phyloP scores from a whole-genome alignment of 139 green algal genomes.

The Nannochloris sp. region DNA sequence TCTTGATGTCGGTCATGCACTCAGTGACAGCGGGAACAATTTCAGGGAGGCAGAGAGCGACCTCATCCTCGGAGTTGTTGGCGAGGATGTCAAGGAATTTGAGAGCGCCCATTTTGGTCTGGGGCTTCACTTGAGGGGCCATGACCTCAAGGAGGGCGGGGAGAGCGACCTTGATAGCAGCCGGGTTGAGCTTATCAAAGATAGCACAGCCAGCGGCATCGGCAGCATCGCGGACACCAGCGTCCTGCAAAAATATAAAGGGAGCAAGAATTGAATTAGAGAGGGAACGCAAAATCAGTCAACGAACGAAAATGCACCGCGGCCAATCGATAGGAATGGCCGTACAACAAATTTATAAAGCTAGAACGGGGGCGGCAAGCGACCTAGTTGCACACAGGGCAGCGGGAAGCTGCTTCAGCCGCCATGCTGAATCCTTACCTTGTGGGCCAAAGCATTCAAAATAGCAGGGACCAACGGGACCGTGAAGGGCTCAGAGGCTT shows the following conservation, averaged over 20 bases:
- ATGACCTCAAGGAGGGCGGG: conserved; percentile 58
- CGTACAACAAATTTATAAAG: too few relatives aligned
- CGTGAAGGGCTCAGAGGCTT: conserved; percentile 55
- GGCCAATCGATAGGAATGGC: neutral
- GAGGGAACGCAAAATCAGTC: neutral
- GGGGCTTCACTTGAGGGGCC: conserved; percentile 49
- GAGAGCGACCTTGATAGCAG: conserved; percentile 45
- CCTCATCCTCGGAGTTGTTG: conserved; percentile 39
- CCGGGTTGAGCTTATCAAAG: conserved; percentile 33
- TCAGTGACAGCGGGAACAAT: conserved; percentile 67
- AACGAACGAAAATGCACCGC: neutral
- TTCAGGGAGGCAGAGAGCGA: conserved; percentile 55
- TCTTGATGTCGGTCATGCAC: conserved; percentile 62
- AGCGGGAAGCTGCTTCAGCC: neutral
- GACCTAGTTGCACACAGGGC: neutral
- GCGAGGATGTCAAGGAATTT: conserved; percentile 51
- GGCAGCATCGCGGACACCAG: conserved; percentile 41
- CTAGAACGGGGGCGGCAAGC: neutral
- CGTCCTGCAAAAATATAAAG: conserved; percentile 15
- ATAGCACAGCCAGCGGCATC: conserved; percentile 29
- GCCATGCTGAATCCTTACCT: conserved; percentile 26
- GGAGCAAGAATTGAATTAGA: neutral
- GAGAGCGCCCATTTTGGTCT: conserved; percentile 67
- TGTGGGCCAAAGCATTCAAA: conserved; percentile 60
- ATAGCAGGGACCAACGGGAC: conserved; percentile 48